phyloP scores from a whole-genome alignment of 108 stramenopile genomes.

The Cyclostephanos invisitatus region DNA sequence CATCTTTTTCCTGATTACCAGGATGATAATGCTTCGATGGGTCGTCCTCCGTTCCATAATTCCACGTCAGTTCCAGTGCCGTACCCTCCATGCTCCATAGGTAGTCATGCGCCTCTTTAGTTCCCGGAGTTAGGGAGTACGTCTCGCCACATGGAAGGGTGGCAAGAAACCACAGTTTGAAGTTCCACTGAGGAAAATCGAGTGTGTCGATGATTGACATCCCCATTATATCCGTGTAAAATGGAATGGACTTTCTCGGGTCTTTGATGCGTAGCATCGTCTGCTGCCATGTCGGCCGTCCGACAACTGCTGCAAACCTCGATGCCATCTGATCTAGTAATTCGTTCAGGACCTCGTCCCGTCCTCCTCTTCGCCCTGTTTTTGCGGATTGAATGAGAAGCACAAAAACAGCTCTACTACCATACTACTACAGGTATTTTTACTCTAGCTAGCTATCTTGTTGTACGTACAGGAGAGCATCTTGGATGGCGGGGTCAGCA shows the following conservation, averaged over 20 bases:
- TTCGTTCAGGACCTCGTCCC: too few species aligned
- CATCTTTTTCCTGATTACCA: conserved; percentile 90
- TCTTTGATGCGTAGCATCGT: conserved; percentile 87
- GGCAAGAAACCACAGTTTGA: conserved; percentile 79
- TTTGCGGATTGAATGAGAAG: too few species aligned
- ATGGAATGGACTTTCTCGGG: conserved; percentile 66
- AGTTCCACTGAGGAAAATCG: conserved; percentile 79
- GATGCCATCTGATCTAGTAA: conserved; percentile 5
- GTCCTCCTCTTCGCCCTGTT: too few species aligned
- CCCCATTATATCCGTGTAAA: conserved; percentile 74
- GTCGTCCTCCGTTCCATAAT: conserved; percentile 85
- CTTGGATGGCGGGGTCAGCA: too few species aligned
- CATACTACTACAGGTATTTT: too few species aligned
- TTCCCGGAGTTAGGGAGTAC: conserved; percentile 70
- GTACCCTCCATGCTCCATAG: conserved; percentile 84
- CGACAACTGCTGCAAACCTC: conserved; percentile 45
- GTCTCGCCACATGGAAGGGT: conserved; percentile 62
- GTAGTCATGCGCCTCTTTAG: conserved; percentile 82
- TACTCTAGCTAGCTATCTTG: too few species aligned
- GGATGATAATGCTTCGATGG: conserved; percentile 66
- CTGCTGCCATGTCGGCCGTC: conserved; percentile 91
- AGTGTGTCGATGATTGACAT: conserved; percentile 83
- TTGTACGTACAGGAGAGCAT: too few species aligned
- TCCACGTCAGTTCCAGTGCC: conserved; percentile 91
- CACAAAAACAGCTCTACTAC: too few species aligned